Percentiles rank a stretch among this genome's conserved stretches.
Conservation (phyloP, 495 filamentous ascomycete genomes). For the Geoglossum glabrum region DNA sequence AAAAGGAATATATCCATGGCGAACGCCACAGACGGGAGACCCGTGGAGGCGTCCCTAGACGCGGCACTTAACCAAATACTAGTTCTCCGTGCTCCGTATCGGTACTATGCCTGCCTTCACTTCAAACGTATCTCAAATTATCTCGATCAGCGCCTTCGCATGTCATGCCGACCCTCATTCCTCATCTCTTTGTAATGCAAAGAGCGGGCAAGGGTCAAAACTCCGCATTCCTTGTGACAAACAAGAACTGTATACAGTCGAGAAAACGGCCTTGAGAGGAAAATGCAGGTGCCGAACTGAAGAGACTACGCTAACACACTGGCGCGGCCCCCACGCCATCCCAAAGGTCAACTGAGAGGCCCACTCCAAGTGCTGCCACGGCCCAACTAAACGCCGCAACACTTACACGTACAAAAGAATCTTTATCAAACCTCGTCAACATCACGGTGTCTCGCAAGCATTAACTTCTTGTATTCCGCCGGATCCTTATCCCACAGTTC, state of each 20-base stretch:
- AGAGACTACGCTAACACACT: not conserved
- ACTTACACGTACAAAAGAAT: not conserved
- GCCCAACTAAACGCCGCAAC: not conserved
- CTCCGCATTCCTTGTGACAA: not conserved
- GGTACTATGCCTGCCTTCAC: no score
- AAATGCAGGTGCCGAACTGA: not conserved
- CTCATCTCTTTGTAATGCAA: not conserved
- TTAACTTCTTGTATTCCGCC: constrained; percentile 63
- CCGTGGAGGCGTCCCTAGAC: no score
- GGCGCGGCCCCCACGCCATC: not conserved
- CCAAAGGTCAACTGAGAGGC: not conserved
- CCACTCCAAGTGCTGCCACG: not conserved
- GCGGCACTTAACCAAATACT: no score
- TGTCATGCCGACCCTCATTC: not conserved
- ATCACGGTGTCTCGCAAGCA: constrained; percentile 43
- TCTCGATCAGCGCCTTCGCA: no score
- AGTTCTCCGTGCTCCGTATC: no score
- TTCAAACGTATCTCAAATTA: no score
- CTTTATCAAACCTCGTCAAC: constrained; percentile 30
- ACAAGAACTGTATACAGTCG: not conserved
- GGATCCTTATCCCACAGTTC: constrained; percentile 88
- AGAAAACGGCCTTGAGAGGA: not conserved
- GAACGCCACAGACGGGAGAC: no score
- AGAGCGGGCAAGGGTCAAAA: not conserved
- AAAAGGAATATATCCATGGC: no score